These are phyloP conservation scores for Rheum nobile DNA, from an alignment of 148 eudicot genomes.

Conservation along the genomic window DNA sequence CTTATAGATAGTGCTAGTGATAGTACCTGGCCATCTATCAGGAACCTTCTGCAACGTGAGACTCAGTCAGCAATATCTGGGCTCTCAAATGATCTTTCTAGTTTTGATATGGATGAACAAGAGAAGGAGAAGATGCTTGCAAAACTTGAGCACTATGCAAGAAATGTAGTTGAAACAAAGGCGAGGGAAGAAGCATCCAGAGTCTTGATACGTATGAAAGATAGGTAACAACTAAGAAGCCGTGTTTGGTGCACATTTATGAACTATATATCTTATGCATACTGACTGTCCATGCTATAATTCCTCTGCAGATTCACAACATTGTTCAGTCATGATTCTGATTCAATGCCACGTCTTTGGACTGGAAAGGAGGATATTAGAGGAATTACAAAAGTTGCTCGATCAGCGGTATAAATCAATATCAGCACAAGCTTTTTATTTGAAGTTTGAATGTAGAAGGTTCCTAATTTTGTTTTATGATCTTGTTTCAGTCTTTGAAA, in stretches of 20 bases:
- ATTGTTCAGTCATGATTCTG: conserved; percentile 34
- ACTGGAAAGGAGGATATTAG: conserved; percentile 41
- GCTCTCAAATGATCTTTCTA: conserved; percentile 39
- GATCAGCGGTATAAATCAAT: conserved; percentile 20
- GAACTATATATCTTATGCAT: not conserved
- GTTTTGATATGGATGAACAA: conserved; percentile 49
- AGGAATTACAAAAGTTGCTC: conserved; percentile 30
- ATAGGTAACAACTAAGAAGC: conserved; percentile 20
- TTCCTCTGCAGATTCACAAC: conserved; percentile 23
- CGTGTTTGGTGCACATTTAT: not conserved
- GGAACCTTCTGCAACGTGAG: conserved; percentile 50
- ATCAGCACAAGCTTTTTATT: not conserved
- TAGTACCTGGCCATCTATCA: conserved; percentile 60
- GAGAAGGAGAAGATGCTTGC: conserved; percentile 33
- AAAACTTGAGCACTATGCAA: conserved; percentile 42
- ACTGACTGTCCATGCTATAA: not conserved
- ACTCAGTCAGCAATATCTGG: conserved; percentile 41
- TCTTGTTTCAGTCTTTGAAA: conserved; percentile 27
- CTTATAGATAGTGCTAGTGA: conserved; percentile 55
- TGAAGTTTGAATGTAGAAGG: not conserved
- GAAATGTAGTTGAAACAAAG: conserved; percentile 46
- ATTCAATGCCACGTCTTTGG: conserved; percentile 47
- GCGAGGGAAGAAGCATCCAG: conserved; percentile 64
- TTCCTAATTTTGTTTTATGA: not conserved
- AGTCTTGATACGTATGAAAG: conserved; percentile 53